These are phyloP conservation scores for Candida railenensis DNA, from an alignment of 805 yeast species.

Conservation along the genomic window DNA sequence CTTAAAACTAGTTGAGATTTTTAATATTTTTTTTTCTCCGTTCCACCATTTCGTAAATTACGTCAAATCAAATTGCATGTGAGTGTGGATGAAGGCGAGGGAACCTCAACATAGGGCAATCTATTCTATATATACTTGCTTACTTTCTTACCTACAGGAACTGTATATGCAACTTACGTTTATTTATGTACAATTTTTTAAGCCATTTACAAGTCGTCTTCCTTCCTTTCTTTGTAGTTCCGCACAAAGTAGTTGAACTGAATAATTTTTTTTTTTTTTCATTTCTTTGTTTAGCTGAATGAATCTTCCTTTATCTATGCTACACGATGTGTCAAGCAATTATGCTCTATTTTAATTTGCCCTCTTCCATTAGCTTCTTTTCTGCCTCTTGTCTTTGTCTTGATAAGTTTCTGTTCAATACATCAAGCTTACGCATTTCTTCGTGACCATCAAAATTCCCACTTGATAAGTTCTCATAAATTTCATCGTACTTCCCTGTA, in stretches of 20 bases:
- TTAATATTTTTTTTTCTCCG: neutral
- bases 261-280: no score
- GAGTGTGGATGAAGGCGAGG: neutral
- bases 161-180: neutral
- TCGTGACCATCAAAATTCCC: conserved; percentile 84
- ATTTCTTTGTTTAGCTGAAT: neutral
- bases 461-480: conserved; percentile 69
- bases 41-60: neutral
- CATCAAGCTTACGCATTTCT: conserved; percentile 71
- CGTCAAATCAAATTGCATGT: neutral
- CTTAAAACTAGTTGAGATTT: no score
- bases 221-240: neutral
- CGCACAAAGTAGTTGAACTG: no score
- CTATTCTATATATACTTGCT: no score
- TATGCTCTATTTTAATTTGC: neutral
- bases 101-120: no score
- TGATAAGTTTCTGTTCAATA: conserved; percentile 52
- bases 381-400: conserved; percentile 25
- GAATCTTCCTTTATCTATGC: neutral
- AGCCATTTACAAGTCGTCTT: neutral
- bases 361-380: conserved; percentile 30
- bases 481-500: conserved; percentile 89
- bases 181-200: neutral
- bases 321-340: neutral
- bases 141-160: no score